Percentiles rank a stretch among this genome's conserved stretches.
Evolutionary conservation across 2,329 filamentous ascomycete species (phyloP).

Genomic region (Rhinocladiella mackenziei): DNA sequence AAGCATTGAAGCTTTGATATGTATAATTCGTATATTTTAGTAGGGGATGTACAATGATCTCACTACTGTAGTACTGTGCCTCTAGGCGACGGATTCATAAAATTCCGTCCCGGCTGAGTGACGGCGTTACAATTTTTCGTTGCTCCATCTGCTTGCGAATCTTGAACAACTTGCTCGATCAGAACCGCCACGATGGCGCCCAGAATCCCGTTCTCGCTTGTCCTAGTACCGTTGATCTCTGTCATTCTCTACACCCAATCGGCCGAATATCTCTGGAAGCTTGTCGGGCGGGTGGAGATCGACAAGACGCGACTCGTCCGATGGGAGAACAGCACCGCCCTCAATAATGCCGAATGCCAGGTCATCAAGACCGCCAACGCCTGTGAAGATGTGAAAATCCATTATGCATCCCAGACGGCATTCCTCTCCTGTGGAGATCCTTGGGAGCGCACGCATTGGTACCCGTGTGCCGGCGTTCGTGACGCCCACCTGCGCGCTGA

Average conservation of each 20-base stretch:
- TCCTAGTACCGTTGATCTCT: constrained; percentile 12
- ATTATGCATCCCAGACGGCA: constrained; percentile 20
- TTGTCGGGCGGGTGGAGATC: constrained; percentile 16
- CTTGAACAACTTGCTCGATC: not conserved
- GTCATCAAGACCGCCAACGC: constrained; percentile 17
- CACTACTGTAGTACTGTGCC: no score
- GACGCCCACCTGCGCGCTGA: constrained; percentile 12
- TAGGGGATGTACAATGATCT: no score
- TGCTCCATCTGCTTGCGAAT: no score
- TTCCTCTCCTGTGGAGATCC: constrained; percentile 22
- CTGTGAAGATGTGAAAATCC: constrained; percentile 25
- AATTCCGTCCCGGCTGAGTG: no score
- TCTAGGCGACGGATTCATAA: no score
- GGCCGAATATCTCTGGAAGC: constrained; percentile 5
- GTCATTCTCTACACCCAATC: constrained; percentile 16
- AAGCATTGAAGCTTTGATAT: no score
- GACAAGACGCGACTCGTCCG: constrained; percentile 19
- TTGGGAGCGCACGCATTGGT: constrained; percentile 21
- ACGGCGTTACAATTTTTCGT: no score
- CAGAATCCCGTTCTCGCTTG: constrained; percentile 5
- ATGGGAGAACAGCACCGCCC: constrained; percentile 18
- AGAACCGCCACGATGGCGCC: constrained; percentile 5
- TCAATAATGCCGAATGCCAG: constrained; percentile 19
- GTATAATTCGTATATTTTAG: no score
- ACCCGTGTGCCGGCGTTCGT: constrained; percentile 21